Conservation (phyloP, 2,329 filamentous ascomycete genomes). For the Zymoseptoria ardabiliae region DNA sequence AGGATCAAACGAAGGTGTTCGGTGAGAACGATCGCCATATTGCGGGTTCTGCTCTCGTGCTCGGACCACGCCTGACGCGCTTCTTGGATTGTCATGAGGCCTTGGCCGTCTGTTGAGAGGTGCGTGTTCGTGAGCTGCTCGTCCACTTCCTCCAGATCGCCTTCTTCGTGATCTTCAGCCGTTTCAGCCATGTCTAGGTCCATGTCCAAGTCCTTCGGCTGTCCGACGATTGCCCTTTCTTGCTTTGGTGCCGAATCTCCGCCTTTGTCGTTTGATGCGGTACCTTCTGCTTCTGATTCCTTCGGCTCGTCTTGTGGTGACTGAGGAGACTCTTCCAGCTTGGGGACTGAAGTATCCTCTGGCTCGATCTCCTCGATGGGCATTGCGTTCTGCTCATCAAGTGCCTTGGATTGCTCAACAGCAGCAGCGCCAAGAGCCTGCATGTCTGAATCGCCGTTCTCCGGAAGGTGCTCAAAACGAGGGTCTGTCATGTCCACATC, state of each 20-base stretch:
- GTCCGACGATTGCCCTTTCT: conserved; percentile 38
- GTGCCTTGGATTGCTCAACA: conserved; percentile 75
- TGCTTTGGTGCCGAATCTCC: conserved; percentile 12
- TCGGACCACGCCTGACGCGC: conserved; percentile 74
- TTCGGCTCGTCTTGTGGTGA: conserved; percentile 33
- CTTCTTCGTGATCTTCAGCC: conserved; percentile 28
- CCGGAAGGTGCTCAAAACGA: conserved; percentile 90
- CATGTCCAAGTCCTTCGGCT: conserved; percentile 35
- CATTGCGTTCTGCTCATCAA: conserved; percentile 85
- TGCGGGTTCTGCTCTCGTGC: conserved; percentile 77
- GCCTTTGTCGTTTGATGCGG: conserved; percentile 5
- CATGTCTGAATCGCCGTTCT: conserved; percentile 75
- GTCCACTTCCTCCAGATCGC: conserved; percentile 38
- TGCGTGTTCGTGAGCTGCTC: conserved; percentile 68
- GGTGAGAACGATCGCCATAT: conserved; percentile 79
- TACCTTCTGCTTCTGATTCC: conserved; percentile 27
- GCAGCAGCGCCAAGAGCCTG: conserved; percentile 85
- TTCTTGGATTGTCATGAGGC: conserved; percentile 34
- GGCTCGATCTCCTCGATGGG: conserved; percentile 52
- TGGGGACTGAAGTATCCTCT: conserved; percentile 24
- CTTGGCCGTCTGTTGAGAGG: conserved; percentile 37
- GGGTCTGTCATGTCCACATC: conserved; percentile 66
- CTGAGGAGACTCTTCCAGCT: conserved; percentile 23
- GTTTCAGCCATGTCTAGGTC: conserved; percentile 35
- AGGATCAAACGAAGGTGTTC: conserved; percentile 95